Base-by-base conservation (phyloP, 768 basidiomycete species). In the Lentinula detonsa region DNA sequence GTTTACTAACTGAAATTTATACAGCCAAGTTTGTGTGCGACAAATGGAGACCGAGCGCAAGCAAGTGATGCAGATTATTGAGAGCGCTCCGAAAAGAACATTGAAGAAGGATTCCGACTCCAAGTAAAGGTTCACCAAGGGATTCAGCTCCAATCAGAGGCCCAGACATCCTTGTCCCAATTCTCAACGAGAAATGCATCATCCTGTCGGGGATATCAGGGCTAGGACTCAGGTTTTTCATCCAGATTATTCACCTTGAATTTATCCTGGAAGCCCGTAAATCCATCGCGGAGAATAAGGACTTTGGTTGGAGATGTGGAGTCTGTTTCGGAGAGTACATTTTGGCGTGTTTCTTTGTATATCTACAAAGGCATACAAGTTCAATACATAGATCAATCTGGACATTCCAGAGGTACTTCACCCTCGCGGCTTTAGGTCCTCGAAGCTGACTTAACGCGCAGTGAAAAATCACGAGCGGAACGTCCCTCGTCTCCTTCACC, bases 401-500 rank as follows among this genome's bases (percentile, higher is more conserved):
- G 11, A n/a, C 5, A 28, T 50, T 28, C 59, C 23, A 62, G 15
- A 13, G 55, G 50, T 49, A 1, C 67, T 79, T 39, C 71, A 92
- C 92, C 63, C 81, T 75, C 42, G 91, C 91, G 59, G 91, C 88
- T 67, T 85, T 85, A 0, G 91, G 92, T 16, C 91, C 91, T 48
- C 91, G 91, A 39, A 82, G 77, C 73, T 93, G 91, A 7, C 90
- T 91, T 55, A 88, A 74, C 2, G 81, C 79, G 68, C 92, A 93
- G 68, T 93, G 92, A 69, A 94, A 94, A 52, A 94, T 75, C 16
- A 93, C 74, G 16, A 78, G 70, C 15, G 84, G 82, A 4, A 91
- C 75, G 40, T 81, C 77, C 69, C 87, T 87, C 10, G 84, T 84
- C 57, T 83, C 73, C 66, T 76, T 73, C 34, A 91, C 78, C 28